A percentile compares a stretch with the other conserved stretches of the same genome.
These are phyloP conservation scores for Jasminum sambac DNA, from an alignment of 257 asterid species.

Conservation along the genomic window DNA sequence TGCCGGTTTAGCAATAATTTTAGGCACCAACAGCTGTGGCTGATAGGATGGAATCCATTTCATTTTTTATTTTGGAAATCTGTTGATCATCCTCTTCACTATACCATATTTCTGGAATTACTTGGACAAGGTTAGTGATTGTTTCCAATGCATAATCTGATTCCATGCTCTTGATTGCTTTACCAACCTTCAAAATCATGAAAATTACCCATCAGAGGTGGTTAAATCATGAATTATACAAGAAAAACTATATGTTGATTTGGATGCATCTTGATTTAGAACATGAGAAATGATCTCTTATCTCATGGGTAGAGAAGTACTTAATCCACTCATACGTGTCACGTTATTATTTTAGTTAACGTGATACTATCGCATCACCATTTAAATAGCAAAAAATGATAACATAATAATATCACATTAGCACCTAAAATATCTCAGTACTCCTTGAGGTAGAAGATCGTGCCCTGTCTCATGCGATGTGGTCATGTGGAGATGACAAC, in stretches of 20 bases:
- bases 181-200: constrained; percentile 58
- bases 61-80: constrained; percentile 36
- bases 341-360: too few species aligned
- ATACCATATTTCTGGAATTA: constrained; percentile 76
- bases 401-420: too few species aligned
- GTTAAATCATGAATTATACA: not conserved
- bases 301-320: too few species aligned
- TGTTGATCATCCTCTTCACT: constrained; percentile 32
- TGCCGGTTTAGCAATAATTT: constrained; percentile 10
- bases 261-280: not conserved
- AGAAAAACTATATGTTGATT: not conserved
- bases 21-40: constrained; percentile 67
- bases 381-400: too few species aligned
- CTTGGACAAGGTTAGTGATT: constrained; percentile 44
- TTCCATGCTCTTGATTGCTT: constrained; percentile 49
- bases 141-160: constrained; percentile 73
- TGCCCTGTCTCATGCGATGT: too few species aligned
- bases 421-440: too few species aligned
- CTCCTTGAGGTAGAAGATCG: too few species aligned
- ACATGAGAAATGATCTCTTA: not conserved
- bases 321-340: too few species aligned
- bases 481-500: not conserved
- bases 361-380: too few species aligned
- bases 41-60: constrained; percentile 51
- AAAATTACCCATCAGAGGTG: not conserved